These are phyloP conservation scores for Tricholoma furcatifolium DNA, from an alignment of 768 basidiomycete species.

Conservation along the genomic window DNA sequence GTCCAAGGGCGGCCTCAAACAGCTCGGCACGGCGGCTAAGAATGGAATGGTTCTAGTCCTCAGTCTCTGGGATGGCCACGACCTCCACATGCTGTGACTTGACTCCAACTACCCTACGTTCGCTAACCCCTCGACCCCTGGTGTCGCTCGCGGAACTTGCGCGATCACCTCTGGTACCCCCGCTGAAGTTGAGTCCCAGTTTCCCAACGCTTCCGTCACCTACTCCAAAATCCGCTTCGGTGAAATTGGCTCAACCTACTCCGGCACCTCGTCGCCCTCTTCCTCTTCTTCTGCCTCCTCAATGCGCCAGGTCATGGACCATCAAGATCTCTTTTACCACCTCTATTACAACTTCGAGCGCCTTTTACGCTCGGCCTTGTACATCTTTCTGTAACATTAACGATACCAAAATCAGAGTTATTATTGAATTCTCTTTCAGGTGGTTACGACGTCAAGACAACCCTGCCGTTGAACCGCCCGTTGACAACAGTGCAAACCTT, in stretches of 20 bases:
- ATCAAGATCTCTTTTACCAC: neutral
- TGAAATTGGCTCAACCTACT: constrained; percentile 1
- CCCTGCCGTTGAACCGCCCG: no score
- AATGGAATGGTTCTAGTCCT: constrained; percentile 45
- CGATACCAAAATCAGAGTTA: no score
- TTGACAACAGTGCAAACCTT: no score
- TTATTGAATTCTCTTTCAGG: no score
- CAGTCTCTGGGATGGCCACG: constrained; percentile 44
- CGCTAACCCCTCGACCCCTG: no score
- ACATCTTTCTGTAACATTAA: no score
- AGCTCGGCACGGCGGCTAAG: constrained; percentile 31
- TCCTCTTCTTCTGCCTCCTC: no score
- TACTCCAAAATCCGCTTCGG: no score
- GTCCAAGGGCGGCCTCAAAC: constrained; percentile 36
- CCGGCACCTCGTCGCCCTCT: neutral
- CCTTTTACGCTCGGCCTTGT: no score
- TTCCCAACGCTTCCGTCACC: constrained; percentile 19
- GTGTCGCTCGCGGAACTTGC: no score
- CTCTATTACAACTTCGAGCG: no score
- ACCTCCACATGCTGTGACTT: constrained; percentile 23
- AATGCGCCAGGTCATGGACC: neutral
- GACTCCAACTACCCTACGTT: constrained; percentile 27
- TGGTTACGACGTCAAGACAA: no score
- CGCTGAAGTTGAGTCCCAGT: constrained; percentile 28
- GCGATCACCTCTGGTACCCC: constrained; percentile 35